These are phyloP conservation scores for Solanum neorickii DNA, from an alignment of 257 asterid species.

Conservation along the genomic window DNA sequence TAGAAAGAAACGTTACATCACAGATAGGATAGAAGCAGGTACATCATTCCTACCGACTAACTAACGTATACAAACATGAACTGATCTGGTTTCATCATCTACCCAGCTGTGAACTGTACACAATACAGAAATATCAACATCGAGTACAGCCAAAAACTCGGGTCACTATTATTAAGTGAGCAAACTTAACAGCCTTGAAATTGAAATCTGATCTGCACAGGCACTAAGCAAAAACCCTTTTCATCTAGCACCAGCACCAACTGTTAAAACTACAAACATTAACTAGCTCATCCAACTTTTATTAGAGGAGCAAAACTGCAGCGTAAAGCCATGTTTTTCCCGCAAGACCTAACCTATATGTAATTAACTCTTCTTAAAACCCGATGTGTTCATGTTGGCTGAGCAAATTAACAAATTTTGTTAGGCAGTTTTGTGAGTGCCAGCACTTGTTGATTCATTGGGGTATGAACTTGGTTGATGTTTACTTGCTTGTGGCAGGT, in stretches of 20 bases:
- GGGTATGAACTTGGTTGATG: background rate
- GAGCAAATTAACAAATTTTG: background rate
- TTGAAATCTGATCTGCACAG: background rate
- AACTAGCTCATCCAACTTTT: background rate
- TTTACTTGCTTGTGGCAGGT: slow-evolving; percentile 27
- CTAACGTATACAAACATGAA: background rate
- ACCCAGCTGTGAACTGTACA: background rate
- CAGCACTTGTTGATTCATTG: background rate
- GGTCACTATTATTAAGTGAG: background rate
- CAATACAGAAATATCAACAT: background rate
- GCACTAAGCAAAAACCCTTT: background rate
- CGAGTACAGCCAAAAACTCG: background rate
- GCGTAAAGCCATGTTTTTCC: background rate
- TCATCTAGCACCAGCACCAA: background rate
- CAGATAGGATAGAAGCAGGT: background rate
- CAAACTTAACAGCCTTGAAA: background rate
- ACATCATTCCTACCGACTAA: background rate
- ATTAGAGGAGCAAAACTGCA: slow-evolving; percentile 1
- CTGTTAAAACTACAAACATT: background rate
- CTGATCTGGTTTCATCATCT: background rate
- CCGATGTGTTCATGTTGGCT: background rate
- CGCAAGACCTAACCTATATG: background rate
- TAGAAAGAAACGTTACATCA: background rate
- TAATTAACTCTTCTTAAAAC: background rate
- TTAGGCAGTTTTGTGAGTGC: background rate